phyloP scores from a whole-genome alignment of 148 eudicot species.

The Nyssa sinensis region DNA sequence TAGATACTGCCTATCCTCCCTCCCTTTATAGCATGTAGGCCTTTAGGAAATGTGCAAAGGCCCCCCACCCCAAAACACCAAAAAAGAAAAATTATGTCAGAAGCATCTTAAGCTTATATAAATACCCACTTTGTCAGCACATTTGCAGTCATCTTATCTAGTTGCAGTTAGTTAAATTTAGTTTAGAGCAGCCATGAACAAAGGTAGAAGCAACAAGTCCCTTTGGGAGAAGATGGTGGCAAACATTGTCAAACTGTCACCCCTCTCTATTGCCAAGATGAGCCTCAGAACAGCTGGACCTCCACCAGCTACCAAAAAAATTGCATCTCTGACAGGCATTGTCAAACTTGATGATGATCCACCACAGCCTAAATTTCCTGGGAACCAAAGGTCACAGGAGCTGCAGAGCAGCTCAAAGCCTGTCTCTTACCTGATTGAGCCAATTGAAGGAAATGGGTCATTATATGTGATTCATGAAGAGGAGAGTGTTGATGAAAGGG shows the following conservation, averaged over 20 bases:
- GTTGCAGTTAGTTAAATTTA: neutral
- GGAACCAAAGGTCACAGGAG: constrained; percentile 11
- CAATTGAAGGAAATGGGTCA: neutral
- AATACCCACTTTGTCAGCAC: neutral
- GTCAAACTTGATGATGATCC: neutral
- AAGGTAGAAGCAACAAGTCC: constrained; percentile 22
- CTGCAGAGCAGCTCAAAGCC: constrained; percentile 24
- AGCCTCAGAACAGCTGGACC: constrained; percentile 12
- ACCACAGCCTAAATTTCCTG: constrained; percentile 1
- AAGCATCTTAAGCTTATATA: neutral
- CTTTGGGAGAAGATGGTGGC: constrained; percentile 28
- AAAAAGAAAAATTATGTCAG: neutral
- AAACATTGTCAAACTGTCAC: constrained; percentile 24
- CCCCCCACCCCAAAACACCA: neutral
- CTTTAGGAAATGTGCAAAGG: neutral
- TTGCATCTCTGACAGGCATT: neutral
- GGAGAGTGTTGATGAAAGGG: constrained; percentile 14
- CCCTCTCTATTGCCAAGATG: constrained; percentile 22
- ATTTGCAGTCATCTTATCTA: neutral
- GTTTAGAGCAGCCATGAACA: constrained; percentile 20
- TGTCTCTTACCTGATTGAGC: constrained; percentile 17
- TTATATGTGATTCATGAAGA: neutral
- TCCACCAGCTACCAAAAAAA: neutral
- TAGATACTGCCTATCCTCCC: constrained; percentile 6
- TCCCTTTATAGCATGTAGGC: neutral